Percentiles rank a stretch among this genome's conserved stretches.
These are phyloP conservation scores for Arthrobotrys sinensis DNA, from an alignment of 2,329 filamentous ascomycete species.

Conservation along the genomic window DNA sequence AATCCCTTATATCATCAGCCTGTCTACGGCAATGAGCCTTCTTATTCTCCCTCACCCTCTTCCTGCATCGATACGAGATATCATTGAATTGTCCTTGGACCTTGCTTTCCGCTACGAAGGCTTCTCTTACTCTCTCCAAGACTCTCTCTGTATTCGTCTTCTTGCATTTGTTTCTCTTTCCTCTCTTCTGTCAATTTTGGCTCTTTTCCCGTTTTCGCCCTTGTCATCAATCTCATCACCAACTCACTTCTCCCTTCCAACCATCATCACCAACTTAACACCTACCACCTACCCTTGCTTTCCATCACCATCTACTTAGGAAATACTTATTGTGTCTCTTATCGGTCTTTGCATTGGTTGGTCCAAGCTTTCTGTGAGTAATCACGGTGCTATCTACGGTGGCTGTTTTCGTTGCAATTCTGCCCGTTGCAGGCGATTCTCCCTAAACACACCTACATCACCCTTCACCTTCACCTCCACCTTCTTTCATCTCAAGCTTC, in stretches of 20 bases:
- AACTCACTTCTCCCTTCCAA: constrained; percentile 15
- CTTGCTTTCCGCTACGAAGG: background rate
- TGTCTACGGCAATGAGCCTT: constrained; percentile 45
- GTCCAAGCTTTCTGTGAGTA: constrained; percentile 44
- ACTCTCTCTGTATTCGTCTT: constrained; percentile 8
- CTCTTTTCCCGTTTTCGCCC: constrained; percentile 35
- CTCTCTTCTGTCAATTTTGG: constrained; percentile 6
- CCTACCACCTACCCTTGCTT: constrained; percentile 20
- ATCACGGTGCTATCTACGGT: constrained; percentile 39
- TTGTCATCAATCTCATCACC: constrained; percentile 51
- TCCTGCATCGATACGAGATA: constrained; percentile 32
- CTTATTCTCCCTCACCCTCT: constrained; percentile 1
- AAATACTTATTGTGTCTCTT: constrained; percentile 16
- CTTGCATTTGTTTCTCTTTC: constrained; percentile 26
- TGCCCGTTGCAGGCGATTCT: constrained; percentile 7
- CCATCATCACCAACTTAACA: constrained; percentile 19
- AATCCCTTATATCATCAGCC: constrained; percentile 57
- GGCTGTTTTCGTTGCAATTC: constrained; percentile 8
- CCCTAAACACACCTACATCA: background rate
- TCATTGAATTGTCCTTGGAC: constrained; percentile 30
- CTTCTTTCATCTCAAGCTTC: background rate
- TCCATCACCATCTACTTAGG: constrained; percentile 3
- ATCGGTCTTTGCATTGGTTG: constrained; percentile 29
- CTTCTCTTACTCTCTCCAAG: background rate
- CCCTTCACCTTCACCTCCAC: constrained; percentile 4